Conservation (phyloP, 2,329 filamentous ascomycete species). For the Westerdykella ornata region DNA sequence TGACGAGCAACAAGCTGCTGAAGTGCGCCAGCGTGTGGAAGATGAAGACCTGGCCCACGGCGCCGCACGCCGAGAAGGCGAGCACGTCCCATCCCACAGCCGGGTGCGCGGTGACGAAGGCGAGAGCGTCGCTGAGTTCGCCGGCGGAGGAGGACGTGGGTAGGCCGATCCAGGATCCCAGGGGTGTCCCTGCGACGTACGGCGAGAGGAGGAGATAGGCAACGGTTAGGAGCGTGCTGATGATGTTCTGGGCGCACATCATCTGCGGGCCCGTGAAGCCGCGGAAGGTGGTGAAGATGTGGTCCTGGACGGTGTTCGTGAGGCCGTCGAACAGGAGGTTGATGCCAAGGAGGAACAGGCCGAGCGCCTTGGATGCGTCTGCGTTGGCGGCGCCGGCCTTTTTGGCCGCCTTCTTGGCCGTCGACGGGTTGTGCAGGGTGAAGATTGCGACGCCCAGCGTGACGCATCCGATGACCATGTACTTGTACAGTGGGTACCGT, state of each 20-base stretch:
- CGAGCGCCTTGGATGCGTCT: conserved; percentile 60
- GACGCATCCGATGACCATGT: conserved; percentile 83
- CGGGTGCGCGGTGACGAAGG: conserved; percentile 74
- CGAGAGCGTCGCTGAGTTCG: conserved; percentile 74
- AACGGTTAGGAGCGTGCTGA: conserved; percentile 71
- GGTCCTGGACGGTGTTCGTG: conserved; percentile 93
- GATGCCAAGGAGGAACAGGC: conserved; percentile 73
- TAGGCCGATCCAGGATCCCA: conserved; percentile 41
- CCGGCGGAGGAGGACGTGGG: conserved; percentile 44
- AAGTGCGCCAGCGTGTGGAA: conserved; percentile 89
- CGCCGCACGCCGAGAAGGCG: conserved; percentile 82
- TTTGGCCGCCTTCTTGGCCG: conserved; percentile 35
- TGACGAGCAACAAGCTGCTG: conserved; percentile 84
- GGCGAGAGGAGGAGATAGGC: conserved; percentile 72
- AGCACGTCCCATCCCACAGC: conserved; percentile 80
- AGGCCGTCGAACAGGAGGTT: conserved; percentile 94
- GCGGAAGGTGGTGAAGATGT: conserved; percentile 73
- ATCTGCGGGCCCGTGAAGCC: conserved; percentile 90
- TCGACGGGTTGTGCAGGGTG: conserved; percentile 67
- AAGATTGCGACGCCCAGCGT: conserved; percentile 92
- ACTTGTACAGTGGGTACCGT: conserved; percentile 91
- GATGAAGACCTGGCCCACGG: conserved; percentile 93
- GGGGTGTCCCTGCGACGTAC: conserved; percentile 59
- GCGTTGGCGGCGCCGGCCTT: conserved; percentile 55
- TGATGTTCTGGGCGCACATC: conserved; percentile 97